Evolutionary conservation across 768 basidiomycete genomes (phyloP).

Genomic region (Lactarius hatsudake): DNA sequence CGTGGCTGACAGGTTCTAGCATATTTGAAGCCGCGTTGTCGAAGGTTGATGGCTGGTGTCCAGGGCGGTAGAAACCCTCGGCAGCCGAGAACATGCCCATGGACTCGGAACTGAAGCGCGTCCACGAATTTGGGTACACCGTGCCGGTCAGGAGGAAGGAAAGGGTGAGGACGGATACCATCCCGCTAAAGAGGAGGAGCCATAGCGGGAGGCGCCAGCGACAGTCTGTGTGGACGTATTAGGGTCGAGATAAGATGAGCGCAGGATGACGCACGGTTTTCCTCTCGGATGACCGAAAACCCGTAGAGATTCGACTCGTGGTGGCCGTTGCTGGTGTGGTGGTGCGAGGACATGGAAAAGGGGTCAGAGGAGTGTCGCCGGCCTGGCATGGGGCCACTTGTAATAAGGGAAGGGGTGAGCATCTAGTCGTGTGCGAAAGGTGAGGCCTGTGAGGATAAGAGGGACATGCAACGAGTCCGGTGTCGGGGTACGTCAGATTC

Average conservation of each 20-base stretch:
- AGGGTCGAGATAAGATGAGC: background rate
- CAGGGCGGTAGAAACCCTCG: background rate
- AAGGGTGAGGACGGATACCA: constrained; percentile 18
- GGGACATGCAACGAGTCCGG: background rate
- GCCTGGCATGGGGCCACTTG: background rate
- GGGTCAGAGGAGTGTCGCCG: background rate
- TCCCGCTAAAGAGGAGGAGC: constrained; percentile 20
- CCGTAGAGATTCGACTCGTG: background rate
- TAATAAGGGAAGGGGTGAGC: background rate
- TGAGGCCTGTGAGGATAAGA: background rate
- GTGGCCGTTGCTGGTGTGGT: background rate
- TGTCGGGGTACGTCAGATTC: background rate
- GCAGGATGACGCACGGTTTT: constrained; percentile 2
- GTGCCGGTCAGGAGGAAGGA: constrained; percentile 20
- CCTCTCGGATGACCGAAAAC: constrained; percentile 4
- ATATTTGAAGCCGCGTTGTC: background rate
- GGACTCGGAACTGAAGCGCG: constrained; percentile 8
- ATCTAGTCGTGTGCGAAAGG: background rate
- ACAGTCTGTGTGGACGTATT: background rate
- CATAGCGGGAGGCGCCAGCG: constrained; percentile 21
- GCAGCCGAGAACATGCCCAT: constrained; percentile 3
- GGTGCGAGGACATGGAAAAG: background rate
- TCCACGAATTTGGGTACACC: constrained; percentile 14
- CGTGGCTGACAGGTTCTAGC: constrained; percentile 2
- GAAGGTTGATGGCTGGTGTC: background rate